A percentile compares a stretch with the other conserved stretches of the same genome.
phyloP scores from a whole-genome alignment of 2,329 filamentous ascomycete genomes.

The Aspergillus candidus region DNA sequence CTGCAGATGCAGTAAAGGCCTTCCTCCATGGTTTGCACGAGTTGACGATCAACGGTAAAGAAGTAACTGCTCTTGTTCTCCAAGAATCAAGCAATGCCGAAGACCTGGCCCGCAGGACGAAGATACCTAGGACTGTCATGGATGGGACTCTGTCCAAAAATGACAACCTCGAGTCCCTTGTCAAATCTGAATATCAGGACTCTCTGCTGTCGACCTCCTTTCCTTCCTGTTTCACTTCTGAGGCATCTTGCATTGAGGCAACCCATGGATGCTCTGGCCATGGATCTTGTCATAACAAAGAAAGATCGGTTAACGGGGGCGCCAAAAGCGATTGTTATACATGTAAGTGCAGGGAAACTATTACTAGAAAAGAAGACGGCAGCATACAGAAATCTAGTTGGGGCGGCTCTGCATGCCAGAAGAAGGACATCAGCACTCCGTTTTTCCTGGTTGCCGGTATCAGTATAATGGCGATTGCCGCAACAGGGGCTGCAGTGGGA shows the following conservation, averaged over 20 bases:
- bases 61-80: constrained; percentile 53
- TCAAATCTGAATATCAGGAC: neutral
- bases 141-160: constrained; percentile 2
- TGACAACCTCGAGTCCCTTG: neutral
- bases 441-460: constrained; percentile 84
- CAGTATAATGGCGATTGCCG: constrained; percentile 61
- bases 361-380: constrained; percentile 40
- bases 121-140: constrained; percentile 2
- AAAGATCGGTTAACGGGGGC: constrained; percentile 34
- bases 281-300: constrained; percentile 68
- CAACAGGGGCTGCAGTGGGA: constrained; percentile 65
- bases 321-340: constrained; percentile 60
- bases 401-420: constrained; percentile 83
- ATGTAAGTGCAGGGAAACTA: constrained; percentile 66
- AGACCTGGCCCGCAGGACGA: neutral
- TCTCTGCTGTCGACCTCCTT: constrained; percentile 47
- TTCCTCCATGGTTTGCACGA: constrained; percentile 43
- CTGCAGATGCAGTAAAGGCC: constrained; percentile 39
- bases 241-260: constrained; percentile 59
- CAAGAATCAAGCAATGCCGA: constrained; percentile 23
- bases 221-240: constrained; percentile 67
- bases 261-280: constrained; percentile 80
- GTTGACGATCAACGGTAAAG: constrained; percentile 47
- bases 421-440: constrained; percentile 79
- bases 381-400: constrained; percentile 63